These are phyloP conservation scores for Dictyophora rubrovolvata DNA, from an alignment of 768 basidiomycete genomes.

Conservation along the genomic window DNA sequence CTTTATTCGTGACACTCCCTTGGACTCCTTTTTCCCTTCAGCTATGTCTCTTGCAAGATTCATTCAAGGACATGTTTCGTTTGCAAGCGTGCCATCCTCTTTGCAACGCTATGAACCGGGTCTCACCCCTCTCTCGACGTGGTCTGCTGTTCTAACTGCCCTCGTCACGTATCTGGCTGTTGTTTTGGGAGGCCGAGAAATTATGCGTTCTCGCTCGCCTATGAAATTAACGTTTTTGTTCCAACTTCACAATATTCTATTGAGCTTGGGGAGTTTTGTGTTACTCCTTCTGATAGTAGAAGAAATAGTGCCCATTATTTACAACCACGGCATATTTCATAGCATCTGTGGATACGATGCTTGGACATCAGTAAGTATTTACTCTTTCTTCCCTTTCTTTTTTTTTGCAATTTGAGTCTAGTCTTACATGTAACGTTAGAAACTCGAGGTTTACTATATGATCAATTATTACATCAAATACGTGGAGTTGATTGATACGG, in stretches of 20 bases:
- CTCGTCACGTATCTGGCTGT: slow-evolving; percentile 76
- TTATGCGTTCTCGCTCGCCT: slow-evolving; percentile 73
- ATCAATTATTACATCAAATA: slow-evolving; percentile 99
- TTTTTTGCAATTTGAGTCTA: background rate
- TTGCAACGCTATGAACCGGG: slow-evolving; percentile 57
- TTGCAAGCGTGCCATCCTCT: slow-evolving; percentile 41
- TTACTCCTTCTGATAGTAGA: slow-evolving; percentile 85
- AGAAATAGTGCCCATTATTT: slow-evolving; percentile 75
- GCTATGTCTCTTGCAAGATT: slow-evolving; percentile 70
- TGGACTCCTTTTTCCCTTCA: slow-evolving; percentile 18
- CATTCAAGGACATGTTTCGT: slow-evolving; percentile 46
- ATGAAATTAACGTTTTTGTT: slow-evolving; percentile 75
- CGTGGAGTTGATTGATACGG: slow-evolving; percentile 89
- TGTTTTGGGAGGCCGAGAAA: slow-evolving; percentile 74
- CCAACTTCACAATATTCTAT: slow-evolving; percentile 82
- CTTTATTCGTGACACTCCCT: slow-evolving; percentile 14
- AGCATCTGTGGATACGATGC: slow-evolving; percentile 67
- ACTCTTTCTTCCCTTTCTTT: background rate
- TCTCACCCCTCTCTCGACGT: slow-evolving; percentile 71
- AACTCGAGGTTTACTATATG: slow-evolving; percentile 94
- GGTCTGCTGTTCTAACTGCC: slow-evolving; percentile 53
- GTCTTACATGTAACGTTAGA: slow-evolving; percentile 31
- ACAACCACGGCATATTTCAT: slow-evolving; percentile 60
- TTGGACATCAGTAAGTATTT: slow-evolving; percentile 74
- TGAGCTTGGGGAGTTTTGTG: slow-evolving; percentile 75